Percentiles rank a stretch among this genome's conserved stretches.
phyloP scores from a whole-genome alignment of 2,329 filamentous ascomycete species.

The Pestalotiopsis fici region DNA sequence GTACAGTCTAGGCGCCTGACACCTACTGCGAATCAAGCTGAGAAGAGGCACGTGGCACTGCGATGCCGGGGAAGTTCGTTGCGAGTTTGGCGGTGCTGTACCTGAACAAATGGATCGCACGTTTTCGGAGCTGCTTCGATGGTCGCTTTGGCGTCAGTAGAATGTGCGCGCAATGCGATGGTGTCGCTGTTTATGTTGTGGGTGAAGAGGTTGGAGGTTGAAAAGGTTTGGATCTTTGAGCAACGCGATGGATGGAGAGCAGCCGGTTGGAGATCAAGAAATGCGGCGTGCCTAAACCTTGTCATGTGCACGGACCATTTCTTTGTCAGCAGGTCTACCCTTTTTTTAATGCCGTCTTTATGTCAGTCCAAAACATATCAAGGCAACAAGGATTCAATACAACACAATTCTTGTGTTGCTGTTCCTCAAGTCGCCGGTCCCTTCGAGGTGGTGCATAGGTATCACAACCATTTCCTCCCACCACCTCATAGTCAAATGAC shows the following conservation, averaged over 20 bases:
- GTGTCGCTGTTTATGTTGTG: neutral
- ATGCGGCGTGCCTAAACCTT: conserved; percentile 1
- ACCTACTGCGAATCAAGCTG: neutral
- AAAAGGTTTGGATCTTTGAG: no score
- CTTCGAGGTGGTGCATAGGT: no score
- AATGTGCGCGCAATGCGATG: neutral
- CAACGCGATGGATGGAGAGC: neutral
- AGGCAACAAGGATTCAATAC: neutral
- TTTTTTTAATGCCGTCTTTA: no score
- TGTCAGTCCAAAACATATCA: neutral
- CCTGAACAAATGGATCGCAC: neutral
- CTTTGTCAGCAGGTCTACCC: neutral
- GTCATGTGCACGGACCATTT: neutral
- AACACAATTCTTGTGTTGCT: no score
- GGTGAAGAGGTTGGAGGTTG: neutral
- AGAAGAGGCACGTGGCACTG: neutral
- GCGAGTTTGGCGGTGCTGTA: neutral
- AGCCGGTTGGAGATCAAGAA: neutral
- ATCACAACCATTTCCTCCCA: no score
- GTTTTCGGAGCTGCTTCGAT: no score
- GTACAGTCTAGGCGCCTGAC: neutral
- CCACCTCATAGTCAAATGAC: neutral
- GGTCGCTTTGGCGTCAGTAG: no score
- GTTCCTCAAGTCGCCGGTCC: no score
- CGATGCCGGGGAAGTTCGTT: neutral